These are phyloP conservation scores for Ramaria sp. DNA, from an alignment of 768 basidiomycete genomes.

Conservation along the genomic window DNA sequence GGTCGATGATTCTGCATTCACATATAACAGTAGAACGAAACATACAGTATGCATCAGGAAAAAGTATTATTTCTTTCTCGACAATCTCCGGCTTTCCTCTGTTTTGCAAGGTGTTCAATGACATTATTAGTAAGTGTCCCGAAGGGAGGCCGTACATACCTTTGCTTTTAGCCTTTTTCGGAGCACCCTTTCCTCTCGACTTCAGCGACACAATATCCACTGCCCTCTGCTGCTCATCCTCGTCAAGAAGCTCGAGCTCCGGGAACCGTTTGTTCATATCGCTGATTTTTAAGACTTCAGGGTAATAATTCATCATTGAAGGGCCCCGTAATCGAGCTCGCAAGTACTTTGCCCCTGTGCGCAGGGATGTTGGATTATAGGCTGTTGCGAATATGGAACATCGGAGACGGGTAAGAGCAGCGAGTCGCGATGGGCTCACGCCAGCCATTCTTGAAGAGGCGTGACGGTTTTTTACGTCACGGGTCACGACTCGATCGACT, in stretches of 20 bases:
- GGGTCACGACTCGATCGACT: neutral
- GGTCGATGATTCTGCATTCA: neutral
- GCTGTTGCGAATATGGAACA: constrained; percentile 76
- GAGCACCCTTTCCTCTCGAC: constrained; percentile 73
- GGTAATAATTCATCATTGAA: constrained; percentile 80
- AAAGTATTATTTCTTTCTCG: neutral
- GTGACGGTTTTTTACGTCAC: neutral
- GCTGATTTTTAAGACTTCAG: constrained; percentile 42
- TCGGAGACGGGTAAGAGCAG: constrained; percentile 51
- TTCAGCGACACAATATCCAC: constrained; percentile 58
- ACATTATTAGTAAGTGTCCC: neutral
- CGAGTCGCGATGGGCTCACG: constrained; percentile 41
- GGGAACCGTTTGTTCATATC: constrained; percentile 41
- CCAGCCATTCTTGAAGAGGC: constrained; percentile 20
- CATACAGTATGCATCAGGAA: neutral
- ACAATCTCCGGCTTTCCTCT: constrained; percentile 7
- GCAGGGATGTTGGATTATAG: constrained; percentile 71
- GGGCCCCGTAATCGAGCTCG: constrained; percentile 74
- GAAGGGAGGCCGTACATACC: constrained; percentile 30
- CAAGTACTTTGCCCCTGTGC: constrained; percentile 91
- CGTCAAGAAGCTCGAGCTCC: constrained; percentile 50
- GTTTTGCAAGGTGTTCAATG: neutral
- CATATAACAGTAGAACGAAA: neutral
- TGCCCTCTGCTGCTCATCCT: constrained; percentile 55
- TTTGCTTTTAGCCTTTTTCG: constrained; percentile 65